These are phyloP conservation scores for Westerdykella sp. DNA, from an alignment of 2,329 filamentous ascomycete genomes.

Conservation along the genomic window DNA sequence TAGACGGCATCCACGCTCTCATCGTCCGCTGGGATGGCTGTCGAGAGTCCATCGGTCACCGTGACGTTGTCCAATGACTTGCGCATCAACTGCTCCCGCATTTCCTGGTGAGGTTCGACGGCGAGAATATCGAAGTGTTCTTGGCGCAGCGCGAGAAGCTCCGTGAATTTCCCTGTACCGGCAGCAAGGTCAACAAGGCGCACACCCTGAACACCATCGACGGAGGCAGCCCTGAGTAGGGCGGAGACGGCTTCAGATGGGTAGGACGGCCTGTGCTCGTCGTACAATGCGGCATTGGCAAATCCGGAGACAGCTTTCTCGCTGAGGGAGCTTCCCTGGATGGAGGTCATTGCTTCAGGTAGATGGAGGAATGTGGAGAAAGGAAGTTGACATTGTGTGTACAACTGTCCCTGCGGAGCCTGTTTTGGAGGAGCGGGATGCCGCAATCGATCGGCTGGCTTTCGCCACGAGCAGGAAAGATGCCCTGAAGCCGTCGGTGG, in stretches of 20 bases:
- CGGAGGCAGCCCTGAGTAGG: constrained; percentile 51
- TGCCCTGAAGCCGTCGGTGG: too few species aligned
- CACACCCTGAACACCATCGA: constrained; percentile 44
- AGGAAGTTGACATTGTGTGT: too few species aligned
- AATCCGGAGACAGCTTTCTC: constrained; percentile 12
- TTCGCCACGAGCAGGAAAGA: too few species aligned
- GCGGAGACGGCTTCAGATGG: constrained; percentile 51
- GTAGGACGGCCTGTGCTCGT: constrained; percentile 63
- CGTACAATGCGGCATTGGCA: constrained; percentile 56
- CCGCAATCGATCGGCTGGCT: too few species aligned
- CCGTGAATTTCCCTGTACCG: constrained; percentile 66
- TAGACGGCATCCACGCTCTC: constrained; percentile 60
- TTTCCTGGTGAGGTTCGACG: constrained; percentile 60
- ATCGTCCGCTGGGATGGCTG: constrained; percentile 49
- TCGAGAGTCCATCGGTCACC: constrained; percentile 54
- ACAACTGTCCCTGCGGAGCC: too few species aligned
- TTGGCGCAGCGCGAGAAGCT: constrained; percentile 51
- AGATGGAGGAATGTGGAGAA: not conserved
- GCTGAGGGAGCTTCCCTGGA: constrained; percentile 2
- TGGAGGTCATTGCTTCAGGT: not conserved
- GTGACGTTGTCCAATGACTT: constrained; percentile 54
- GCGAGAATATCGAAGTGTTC: constrained; percentile 58
- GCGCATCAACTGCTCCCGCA: constrained; percentile 55
- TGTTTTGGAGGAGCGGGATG: too few species aligned
- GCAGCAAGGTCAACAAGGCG: constrained; percentile 59